A percentile compares a stretch with the other conserved stretches of the same genome.
phyloP scores from a whole-genome alignment of 2,329 filamentous ascomycete species.

The Shiraia bambusicola region DNA sequence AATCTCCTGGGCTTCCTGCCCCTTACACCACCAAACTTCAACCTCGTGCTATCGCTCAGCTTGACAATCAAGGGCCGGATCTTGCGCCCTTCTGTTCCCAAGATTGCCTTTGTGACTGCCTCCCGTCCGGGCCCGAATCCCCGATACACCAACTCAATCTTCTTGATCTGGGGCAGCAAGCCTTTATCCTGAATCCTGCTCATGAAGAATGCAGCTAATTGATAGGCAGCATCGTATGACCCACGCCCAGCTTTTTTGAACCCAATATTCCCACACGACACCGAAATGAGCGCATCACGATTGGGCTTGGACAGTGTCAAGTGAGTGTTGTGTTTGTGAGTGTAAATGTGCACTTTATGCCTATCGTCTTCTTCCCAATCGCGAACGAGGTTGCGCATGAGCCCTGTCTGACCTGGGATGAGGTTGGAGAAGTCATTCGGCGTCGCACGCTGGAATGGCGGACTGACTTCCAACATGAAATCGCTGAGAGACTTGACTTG shows the following conservation, averaged over 20 bases:
- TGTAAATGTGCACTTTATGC: constrained; percentile 84
- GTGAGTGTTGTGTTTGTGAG: constrained; percentile 93
- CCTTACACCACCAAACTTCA: constrained; percentile 95
- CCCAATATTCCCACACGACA: constrained; percentile 86
- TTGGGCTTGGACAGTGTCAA: constrained; percentile 85
- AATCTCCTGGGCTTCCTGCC: constrained; percentile 82
- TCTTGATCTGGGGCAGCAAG: constrained; percentile 71
- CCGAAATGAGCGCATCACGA: constrained; percentile 73
- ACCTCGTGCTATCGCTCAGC: constrained; percentile 80
- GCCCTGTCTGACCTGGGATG: constrained; percentile 14
- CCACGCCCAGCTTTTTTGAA: constrained; percentile 80
- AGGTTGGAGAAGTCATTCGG: constrained; percentile 19
- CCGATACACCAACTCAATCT: constrained; percentile 76
- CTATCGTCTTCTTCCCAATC: constrained; percentile 55
- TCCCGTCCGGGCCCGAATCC: constrained; percentile 88
- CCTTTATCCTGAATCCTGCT: constrained; percentile 81
- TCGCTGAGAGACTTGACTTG: constrained; percentile 13
- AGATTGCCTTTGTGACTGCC: constrained; percentile 82
- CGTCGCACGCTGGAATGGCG: constrained; percentile 18
- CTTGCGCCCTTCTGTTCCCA: constrained; percentile 79
- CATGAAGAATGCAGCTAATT: constrained; percentile 80
- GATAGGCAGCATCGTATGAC: constrained; percentile 88
- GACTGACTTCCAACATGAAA: constrained; percentile 18
- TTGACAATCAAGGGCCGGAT: constrained; percentile 73
- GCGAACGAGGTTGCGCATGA: constrained; percentile 17